These are phyloP conservation scores for Colletotrichum eremochloae DNA, from an alignment of 2,329 filamentous ascomycete genomes.

Conservation along the genomic window DNA sequence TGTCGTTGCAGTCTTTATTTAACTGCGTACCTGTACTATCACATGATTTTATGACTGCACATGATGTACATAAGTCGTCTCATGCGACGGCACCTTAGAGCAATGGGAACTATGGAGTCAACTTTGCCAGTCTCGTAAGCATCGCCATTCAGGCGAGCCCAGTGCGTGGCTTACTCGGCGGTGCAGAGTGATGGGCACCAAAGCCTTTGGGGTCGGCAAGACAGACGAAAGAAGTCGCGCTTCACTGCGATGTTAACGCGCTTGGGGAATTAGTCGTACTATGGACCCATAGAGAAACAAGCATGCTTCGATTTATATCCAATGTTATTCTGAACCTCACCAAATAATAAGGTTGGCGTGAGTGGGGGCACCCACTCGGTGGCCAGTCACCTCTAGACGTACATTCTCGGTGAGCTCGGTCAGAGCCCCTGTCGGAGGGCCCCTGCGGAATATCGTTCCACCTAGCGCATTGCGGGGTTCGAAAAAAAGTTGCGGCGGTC, in stretches of 20 bases:
- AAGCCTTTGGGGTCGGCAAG: neutral
- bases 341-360: neutral
- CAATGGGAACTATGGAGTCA: neutral
- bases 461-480: conserved; percentile 45
- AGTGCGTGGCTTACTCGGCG: neutral
- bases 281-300: neutral
- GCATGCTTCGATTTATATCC: neutral
- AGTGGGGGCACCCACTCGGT: neutral
- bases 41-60: no score
- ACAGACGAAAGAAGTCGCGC: neutral
- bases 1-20: no score
- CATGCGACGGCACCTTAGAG: no score
- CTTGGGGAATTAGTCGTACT: neutral
- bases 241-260: neutral
- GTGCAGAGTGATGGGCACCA: neutral
- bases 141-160: neutral
- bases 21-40: no score
- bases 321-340: neutral
- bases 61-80: no score
- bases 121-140: neutral
- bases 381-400: neutral
- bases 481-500: conserved; percentile 42
- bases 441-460: conserved; percentile 43
- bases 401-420: conserved; percentile 6
- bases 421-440: conserved; percentile 16